These are phyloP conservation scores for Tetragonia tetragonoides DNA, from an alignment of 148 eudicot species.

Conservation along the genomic window DNA sequence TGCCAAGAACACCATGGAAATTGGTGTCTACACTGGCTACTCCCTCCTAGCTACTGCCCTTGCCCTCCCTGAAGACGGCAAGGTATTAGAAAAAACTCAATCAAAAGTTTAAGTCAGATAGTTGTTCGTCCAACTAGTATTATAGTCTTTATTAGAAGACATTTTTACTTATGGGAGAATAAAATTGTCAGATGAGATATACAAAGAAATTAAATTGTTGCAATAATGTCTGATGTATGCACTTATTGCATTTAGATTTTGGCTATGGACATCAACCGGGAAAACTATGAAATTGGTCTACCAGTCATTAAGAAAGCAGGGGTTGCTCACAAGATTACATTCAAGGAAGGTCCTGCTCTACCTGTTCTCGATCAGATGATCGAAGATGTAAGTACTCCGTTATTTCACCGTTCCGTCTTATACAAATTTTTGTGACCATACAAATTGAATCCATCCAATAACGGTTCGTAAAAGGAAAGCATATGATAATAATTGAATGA, in stretches of 20 bases:
- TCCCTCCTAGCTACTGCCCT: conserved; percentile 44
- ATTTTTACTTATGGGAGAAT: neutral
- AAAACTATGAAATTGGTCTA: conserved; percentile 28
- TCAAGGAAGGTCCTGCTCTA: conserved; percentile 31
- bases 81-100: too few species aligned
- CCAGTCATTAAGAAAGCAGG: conserved; percentile 32
- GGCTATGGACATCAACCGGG: conserved; percentile 33
- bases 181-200: neutral
- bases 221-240: neutral
- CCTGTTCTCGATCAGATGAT: conserved; percentile 29
- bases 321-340: conserved; percentile 30
- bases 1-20: conserved; percentile 41
- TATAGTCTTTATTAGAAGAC: too few species aligned
- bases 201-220: neutral
- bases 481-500: neutral
- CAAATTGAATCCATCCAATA: too few species aligned
- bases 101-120: too few species aligned
- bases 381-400: conserved; percentile 18
- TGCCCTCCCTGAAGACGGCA: conserved; percentile 38
- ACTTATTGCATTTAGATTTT: conserved; percentile 16
- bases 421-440: neutral
- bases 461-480: neutral
- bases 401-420: neutral
- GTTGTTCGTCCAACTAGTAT: too few species aligned
- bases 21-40: conserved; percentile 44